Evolutionary conservation across 805 yeast species (phyloP).

Genomic region (Candida patagonica): DNA sequence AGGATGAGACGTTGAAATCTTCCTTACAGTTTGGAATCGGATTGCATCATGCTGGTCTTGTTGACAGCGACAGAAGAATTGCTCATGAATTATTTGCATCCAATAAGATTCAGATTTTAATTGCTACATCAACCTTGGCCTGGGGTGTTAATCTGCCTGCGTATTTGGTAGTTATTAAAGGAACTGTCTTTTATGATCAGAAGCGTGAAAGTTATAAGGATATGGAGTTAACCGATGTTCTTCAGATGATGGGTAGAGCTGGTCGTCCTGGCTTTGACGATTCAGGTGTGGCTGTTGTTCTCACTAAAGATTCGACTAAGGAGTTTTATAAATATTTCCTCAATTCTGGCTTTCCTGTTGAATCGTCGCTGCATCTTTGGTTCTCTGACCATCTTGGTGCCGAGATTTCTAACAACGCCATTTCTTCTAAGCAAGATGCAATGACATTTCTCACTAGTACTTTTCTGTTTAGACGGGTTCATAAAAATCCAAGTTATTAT

Average conservation of each 20-base stretch:
- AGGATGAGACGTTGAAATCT: constrained; percentile 73
- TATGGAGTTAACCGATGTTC: constrained; percentile 74
- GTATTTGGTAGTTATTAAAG: constrained; percentile 67
- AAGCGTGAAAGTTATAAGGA: constrained; percentile 59
- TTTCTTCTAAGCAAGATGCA: constrained; percentile 55
- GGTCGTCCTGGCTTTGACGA: constrained; percentile 78
- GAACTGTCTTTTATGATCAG: constrained; percentile 56
- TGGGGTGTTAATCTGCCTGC: constrained; percentile 87
- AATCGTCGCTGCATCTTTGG: constrained; percentile 68
- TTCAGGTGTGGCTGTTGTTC: constrained; percentile 67
- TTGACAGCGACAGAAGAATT: constrained; percentile 60
- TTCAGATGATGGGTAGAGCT: constrained; percentile 82
- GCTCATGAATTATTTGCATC: constrained; percentile 62
- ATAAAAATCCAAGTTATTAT: constrained; percentile 68
- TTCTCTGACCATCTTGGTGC: constrained; percentile 75
- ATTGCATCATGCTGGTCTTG: constrained; percentile 74
- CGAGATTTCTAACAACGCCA: constrained; percentile 64
- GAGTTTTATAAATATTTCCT: constrained; percentile 68
- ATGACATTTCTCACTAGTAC: constrained; percentile 73
- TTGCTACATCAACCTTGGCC: constrained; percentile 77
- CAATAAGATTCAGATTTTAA: constrained; percentile 61
- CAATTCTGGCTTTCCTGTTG: constrained; percentile 76
- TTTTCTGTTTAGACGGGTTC: constrained; percentile 62
- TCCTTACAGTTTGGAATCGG: constrained; percentile 75
- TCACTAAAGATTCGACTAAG: constrained; percentile 66